These are phyloP conservation scores for Fusarium praegraminearum DNA, from an alignment of 2,329 filamentous ascomycete species.

Conservation along the genomic window DNA sequence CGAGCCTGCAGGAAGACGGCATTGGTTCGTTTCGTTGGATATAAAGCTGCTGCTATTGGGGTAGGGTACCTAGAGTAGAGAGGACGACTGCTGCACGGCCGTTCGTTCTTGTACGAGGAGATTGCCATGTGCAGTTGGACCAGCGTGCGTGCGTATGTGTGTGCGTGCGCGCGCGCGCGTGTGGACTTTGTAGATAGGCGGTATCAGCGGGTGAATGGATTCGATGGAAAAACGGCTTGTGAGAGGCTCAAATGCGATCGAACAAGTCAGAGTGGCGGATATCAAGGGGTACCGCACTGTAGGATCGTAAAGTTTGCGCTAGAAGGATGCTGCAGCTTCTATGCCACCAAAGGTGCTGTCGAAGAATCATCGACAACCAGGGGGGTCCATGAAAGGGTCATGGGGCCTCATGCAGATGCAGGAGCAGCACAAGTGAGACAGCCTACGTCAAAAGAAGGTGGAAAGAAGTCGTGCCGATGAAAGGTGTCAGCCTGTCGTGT, in stretches of 20 bases:
- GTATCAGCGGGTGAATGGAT: constrained; percentile 1
- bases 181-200: neutral
- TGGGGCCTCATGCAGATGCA: constrained; percentile 15
- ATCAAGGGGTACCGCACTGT: constrained; percentile 10
- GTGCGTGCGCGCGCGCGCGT: neutral
- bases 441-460: constrained; percentile 36
- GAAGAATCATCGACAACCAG: constrained; percentile 25
- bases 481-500: constrained; percentile 4
- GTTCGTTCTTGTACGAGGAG: constrained; percentile 3
- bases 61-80: neutral
- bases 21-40: constrained; percentile 28
- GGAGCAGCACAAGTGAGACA: constrained; percentile 30
- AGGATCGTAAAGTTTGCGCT: constrained; percentile 44
- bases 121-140: constrained; percentile 2
- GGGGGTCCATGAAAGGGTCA: constrained; percentile 3
- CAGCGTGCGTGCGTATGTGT: neutral
- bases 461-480: constrained; percentile 18
- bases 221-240: neutral
- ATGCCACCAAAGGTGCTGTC: constrained; percentile 9
- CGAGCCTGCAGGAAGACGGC: constrained; percentile 28
- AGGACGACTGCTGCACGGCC: neutral
- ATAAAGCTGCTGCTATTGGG: neutral
- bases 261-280: constrained; percentile 2
- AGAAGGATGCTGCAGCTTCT: constrained; percentile 42
- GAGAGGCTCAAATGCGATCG: constrained; percentile 23